Evolutionary conservation across 2,329 filamentous ascomycete genomes (phyloP), one percentile per base, ranked within the genome.

Genomic region (Cercospora brassicicola): DNA sequence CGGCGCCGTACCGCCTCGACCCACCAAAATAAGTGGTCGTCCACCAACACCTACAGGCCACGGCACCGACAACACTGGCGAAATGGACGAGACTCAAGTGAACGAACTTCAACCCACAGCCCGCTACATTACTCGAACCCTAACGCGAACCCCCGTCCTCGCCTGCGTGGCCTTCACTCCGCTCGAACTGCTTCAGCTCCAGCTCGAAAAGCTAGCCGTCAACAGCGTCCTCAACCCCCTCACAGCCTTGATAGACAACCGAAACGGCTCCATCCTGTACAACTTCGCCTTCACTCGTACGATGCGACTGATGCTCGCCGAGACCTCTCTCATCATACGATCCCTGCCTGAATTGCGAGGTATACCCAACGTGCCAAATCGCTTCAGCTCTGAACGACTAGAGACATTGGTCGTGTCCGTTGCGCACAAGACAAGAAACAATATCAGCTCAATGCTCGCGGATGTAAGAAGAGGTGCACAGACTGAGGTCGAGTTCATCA

Each of bases 401-500:
- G 86, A 89, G 65, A 84, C 85, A 31, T 79, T 90, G n/a, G 82
- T 87, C 8, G 80, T 84, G 4, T 84, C 82, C 63, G 81, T 91
- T 3, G 83, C 86, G 23, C 75, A 81, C 31, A 83, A 80, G 60
- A 89, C 87, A 11, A 82, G 83, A 11, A 80, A 85, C 65, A 87
- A 89, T 62, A 81, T 84, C 5, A 91, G 88, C 74, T 85, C 83
- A 20, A 93, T 96, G 88, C 81, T 91, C 5, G 84, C 86, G 63
- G 88, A 90, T 74, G 82, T 94, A 11, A 81, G 87, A 10, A 78
- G 80, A 0, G 90, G 91, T 1, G 66, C 76, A 69, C 80, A 84
- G 67, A 93, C 92, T 0, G 93, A 97, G 74, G 87, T 97, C 48
- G 88, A 94, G 56, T 96, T 90, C 75, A 86, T 94, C 73, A 97